Evolutionary conservation across 257 asterid genomes (phyloP), one percentile per base, ranked within the genome.

Genomic region (Jasminum sambac): DNA sequence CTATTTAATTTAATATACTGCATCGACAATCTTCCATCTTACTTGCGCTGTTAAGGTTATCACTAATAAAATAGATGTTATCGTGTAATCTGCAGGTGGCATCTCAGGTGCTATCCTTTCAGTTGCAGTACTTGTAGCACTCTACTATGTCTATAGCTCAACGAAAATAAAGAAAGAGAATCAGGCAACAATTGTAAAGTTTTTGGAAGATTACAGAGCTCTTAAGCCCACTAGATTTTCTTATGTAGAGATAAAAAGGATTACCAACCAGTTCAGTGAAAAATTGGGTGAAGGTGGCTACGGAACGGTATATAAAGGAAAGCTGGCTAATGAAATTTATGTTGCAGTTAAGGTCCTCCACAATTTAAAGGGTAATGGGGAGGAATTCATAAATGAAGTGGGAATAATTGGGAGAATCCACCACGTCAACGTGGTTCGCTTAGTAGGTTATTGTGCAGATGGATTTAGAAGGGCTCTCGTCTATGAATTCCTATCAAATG

Each of bases 401-500:
- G n/a, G n/a, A n/a, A n/a, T n/a, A n/a, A n/a, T n/a, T n/a, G n/a
- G n/a, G n/a, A n/a, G n/a, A n/a, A n/a, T n/a, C n/a, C n/a, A n/a
- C n/a, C n/a, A n/a, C n/a, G n/a, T n/a, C n/a, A n/a, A n/a, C n/a
- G n/a, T n/a, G n/a, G n/a, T n/a, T n/a, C n/a, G n/a, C n/a, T n/a
- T n/a, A n/a, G n/a, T n/a, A n/a, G n/a, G n/a, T 0, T 84, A 57
- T 7, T 82, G 87, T 42, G 89, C 83, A 1, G 82, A 84, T 41
- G 89, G 87, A 36, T 73, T 73, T 1, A 67, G 63, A 41, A 48
- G 84, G 37, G 81, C 78, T 4, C 66, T 80, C 1, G 87, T 82
- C 0, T 82, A 77, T 1, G 87, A 80, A 55, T 82, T 79, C 16
- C 61, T 80, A 0, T 82, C 80, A 13, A 79, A 82, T 38, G 78